These are phyloP conservation scores for Tothia fuscella DNA, from an alignment of 2,329 filamentous ascomycete genomes.

Conservation along the genomic window DNA sequence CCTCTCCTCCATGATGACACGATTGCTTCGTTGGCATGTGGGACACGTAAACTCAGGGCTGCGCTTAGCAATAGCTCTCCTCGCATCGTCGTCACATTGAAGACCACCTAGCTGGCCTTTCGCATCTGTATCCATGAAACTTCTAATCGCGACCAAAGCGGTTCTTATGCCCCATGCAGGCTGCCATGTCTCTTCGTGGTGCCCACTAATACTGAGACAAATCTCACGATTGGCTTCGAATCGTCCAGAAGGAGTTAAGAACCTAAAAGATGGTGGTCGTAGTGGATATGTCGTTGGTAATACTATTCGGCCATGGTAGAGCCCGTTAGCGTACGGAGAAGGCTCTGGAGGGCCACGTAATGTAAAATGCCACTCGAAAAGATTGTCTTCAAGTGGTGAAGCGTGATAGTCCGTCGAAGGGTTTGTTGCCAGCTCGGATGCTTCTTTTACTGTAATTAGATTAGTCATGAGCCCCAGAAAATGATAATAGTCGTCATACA, in stretches of 20 bases:
- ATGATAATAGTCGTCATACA: slow-evolving; percentile 41
- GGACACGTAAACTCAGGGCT: slow-evolving; percentile 56
- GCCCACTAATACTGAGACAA: slow-evolving; percentile 82
- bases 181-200: slow-evolving; percentile 98
- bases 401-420: slow-evolving; percentile 81
- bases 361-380: slow-evolving; percentile 99
- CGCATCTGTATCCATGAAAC: slow-evolving; percentile 87
- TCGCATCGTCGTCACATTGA: slow-evolving; percentile 57
- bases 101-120: slow-evolving; percentile 83
- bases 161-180: slow-evolving; percentile 95
- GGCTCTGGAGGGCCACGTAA: slow-evolving; percentile 72
- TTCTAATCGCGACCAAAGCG: slow-evolving; percentile 64
- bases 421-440: slow-evolving; percentile 66
- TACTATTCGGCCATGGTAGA: slow-evolving; percentile 93
- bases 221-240: slow-evolving; percentile 98
- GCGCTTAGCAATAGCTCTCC: slow-evolving; percentile 56
- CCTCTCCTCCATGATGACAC: slow-evolving; percentile 60
- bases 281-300: slow-evolving; percentile 84
- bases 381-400: slow-evolving; percentile 71
- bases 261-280: slow-evolving; percentile 88
- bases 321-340: slow-evolving; percentile 65
- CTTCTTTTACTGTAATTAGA: slow-evolving; percentile 62
- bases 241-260: slow-evolving; percentile 78
- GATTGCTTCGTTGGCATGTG: slow-evolving; percentile 59
- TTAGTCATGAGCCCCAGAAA: slow-evolving; percentile 19